Conservation (phyloP, 2,329 filamentous ascomycete genomes). For the Sclerotinia subarctica region DNA sequence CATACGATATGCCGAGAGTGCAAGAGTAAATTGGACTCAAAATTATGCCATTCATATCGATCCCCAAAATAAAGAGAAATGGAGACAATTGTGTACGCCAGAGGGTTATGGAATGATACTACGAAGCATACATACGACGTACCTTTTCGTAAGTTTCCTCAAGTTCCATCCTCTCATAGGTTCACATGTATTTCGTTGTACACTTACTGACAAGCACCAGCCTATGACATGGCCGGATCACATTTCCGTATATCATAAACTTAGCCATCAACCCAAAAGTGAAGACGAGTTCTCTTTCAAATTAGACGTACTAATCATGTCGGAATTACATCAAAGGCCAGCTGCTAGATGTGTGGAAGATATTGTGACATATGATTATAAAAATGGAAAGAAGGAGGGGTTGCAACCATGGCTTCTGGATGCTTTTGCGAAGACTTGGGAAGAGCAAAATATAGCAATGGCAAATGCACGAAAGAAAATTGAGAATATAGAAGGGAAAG, state of each 20-base stretch:
- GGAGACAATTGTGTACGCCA: slow-evolving; percentile 67
- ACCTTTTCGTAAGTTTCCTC: slow-evolving; percentile 67
- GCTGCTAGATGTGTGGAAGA: slow-evolving; percentile 76
- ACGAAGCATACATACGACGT: slow-evolving; percentile 75
- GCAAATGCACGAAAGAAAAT: slow-evolving; percentile 52
- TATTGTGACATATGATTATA: slow-evolving; percentile 75
- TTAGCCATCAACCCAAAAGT: slow-evolving; percentile 43
- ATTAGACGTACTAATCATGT: slow-evolving; percentile 64
- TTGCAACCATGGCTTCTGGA: slow-evolving; percentile 60
- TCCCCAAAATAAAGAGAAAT: slow-evolving; percentile 57
- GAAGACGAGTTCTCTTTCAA: slow-evolving; percentile 49
- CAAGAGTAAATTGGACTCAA: slow-evolving; percentile 72
- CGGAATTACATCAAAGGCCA: slow-evolving; percentile 67
- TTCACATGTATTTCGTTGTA: background rate
- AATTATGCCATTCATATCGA: slow-evolving; percentile 66
- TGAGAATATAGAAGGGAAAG: slow-evolving; percentile 60
- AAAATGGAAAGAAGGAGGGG: slow-evolving; percentile 51
- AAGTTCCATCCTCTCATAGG: background rate
- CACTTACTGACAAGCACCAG: slow-evolving; percentile 35
- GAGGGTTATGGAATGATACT: slow-evolving; percentile 70
- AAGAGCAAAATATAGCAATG: slow-evolving; percentile 59
- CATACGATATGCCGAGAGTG: slow-evolving; percentile 77
- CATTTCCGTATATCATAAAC: slow-evolving; percentile 79
- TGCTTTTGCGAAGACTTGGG: slow-evolving; percentile 57
- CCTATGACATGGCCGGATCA: slow-evolving; percentile 81